Base-by-base conservation (phyloP, 306 rosid genomes). In the Cicer bijugum region DNA sequence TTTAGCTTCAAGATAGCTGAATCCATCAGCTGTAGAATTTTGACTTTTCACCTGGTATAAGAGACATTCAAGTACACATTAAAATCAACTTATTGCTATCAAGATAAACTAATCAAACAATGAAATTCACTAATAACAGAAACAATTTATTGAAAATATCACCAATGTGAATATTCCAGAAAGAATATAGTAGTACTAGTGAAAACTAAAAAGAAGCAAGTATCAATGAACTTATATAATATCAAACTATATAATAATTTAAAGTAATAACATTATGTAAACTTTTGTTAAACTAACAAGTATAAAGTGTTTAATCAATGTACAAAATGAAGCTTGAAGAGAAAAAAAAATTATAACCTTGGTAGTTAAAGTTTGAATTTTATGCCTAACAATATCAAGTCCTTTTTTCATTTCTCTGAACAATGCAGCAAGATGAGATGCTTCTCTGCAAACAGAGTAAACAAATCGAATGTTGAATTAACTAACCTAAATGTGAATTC, bases 361-460 rank as follows among this genome's bases (percentile, higher is more conserved):
- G 48, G 87, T 79, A 75, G 89, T 88, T 81, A 89, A 75, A 68
- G 86, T 80, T 77, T 87, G 90, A 12, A 94, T 87, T 87, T 94
- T 91, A 63, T 12, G 77, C 60, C 75, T 79, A 3, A 91, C 84
- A 0, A 53, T 35, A 76, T 91, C 95, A 52, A 94, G 86, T 12
- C 96, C 97, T 70, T 87, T 88, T 80, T 88, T 89, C 96, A 91
- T 94, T 48, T 91, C 95, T 76, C 88, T 94, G 85, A 94, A 76
- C 77, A 91, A 11, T 6, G 84, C 82, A 71, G 71, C 73, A 62
- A 94, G 79, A 58, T 87, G 92, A 37, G 95, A 81, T 16, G 82
- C 84, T 75, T 88, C 90, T 69, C 96, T 88, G 81, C 7, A 64
- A 69, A 75, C 39, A 63, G 35, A 37, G 39, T 38, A 45, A 66